A percentile compares a stretch with the other conserved stretches of the same genome.
These are phyloP conservation scores for Pichia thaimueangensis DNA, from an alignment of 805 yeast species.

Conservation along the genomic window DNA sequence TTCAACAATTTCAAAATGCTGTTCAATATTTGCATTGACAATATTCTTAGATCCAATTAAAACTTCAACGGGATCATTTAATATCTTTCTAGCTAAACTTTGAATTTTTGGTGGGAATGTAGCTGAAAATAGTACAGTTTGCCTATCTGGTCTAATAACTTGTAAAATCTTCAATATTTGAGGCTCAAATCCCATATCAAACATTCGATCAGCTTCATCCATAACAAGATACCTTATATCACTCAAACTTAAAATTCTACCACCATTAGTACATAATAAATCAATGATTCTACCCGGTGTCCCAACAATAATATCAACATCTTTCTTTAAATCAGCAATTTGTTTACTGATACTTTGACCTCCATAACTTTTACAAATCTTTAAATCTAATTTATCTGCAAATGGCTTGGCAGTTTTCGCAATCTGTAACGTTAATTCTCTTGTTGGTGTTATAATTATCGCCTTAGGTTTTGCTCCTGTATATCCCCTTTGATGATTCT, in stretches of 20 bases:
- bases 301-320: slow-evolving; percentile 77
- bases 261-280: slow-evolving; percentile 73
- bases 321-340: slow-evolving; percentile 70
- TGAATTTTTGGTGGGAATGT: slow-evolving; percentile 85
- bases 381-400: slow-evolving; percentile 40
- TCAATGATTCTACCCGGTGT: slow-evolving; percentile 96
- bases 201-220: slow-evolving; percentile 96
- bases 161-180: slow-evolving; percentile 74
- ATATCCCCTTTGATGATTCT: slow-evolving; percentile 31
- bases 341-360: slow-evolving; percentile 81
- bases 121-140: slow-evolving; percentile 88
- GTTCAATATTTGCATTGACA: slow-evolving; percentile 76
- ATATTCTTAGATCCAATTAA: slow-evolving; percentile 73
- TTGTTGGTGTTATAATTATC: slow-evolving; percentile 78
- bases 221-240: slow-evolving; percentile 77
- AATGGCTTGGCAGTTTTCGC: slow-evolving; percentile 59
- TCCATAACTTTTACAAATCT: slow-evolving; percentile 81
- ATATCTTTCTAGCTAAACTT: slow-evolving; percentile 57
- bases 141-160: slow-evolving; percentile 70
- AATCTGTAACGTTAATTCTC: slow-evolving; percentile 87
- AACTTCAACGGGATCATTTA: slow-evolving; percentile 65
- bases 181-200: slow-evolving; percentile 96
- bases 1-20: slow-evolving; percentile 55
- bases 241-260: slow-evolving; percentile 61
- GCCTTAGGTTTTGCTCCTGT: slow-evolving; percentile 71